A percentile compares a stretch with the other conserved stretches of the same genome.
Conservation (phyloP, 306 rosid genomes). For the Cyclanthera cordifolia region DNA sequence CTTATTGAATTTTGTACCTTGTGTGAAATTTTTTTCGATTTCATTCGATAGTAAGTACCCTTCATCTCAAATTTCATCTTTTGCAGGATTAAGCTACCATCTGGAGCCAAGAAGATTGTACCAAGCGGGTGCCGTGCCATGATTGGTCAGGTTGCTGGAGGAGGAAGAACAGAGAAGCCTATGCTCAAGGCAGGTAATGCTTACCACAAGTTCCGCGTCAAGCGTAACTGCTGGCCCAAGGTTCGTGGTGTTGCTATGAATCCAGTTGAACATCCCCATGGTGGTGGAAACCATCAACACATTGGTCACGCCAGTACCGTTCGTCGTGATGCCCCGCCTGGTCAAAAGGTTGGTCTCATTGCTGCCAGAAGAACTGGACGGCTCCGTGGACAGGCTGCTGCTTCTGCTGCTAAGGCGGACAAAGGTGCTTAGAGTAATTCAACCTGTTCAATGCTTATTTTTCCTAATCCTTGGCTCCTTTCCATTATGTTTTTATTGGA, state of each 20-base stretch:
- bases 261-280: conserved; percentile 20
- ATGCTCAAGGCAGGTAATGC: conserved; percentile 20
- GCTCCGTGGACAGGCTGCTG: conserved; percentile 21
- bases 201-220: conserved; percentile 14
- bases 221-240: conserved; percentile 19
- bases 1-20: neutral
- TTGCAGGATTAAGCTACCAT: conserved; percentile 15
- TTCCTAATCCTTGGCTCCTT: neutral
- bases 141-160: conserved; percentile 20
- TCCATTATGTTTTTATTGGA: neutral
- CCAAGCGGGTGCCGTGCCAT: conserved; percentile 14
- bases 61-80: neutral
- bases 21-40: neutral
- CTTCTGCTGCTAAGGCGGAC: conserved; percentile 13
- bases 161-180: conserved; percentile 19
- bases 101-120: conserved; percentile 16
- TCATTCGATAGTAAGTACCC: neutral
- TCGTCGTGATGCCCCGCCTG: conserved; percentile 19
- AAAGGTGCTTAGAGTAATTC: conserved; percentile 4
- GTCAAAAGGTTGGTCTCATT: conserved; percentile 21
- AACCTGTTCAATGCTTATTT: neutral
- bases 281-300: conserved; percentile 21
- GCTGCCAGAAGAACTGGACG: conserved; percentile 21
- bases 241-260: conserved; percentile 21
- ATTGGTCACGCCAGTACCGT: conserved; percentile 20